Conservation (phyloP, 2,329 filamentous ascomycete species). For the Xylogone sp. region DNA sequence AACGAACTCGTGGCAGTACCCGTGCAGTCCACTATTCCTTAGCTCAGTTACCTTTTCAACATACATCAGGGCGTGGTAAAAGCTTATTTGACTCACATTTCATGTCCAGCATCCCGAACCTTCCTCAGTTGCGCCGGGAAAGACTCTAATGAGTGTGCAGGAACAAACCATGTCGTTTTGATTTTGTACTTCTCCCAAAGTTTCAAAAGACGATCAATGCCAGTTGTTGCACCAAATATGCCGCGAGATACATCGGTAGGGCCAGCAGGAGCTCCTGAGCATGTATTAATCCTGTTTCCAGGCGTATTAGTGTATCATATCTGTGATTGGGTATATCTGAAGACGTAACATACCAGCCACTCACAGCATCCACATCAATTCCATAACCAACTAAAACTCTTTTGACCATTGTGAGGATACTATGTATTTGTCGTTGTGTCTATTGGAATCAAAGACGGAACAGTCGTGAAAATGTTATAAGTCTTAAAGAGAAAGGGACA, state of each 20-base stretch:
- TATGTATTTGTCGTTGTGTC: too few species aligned
- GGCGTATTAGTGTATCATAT: neutral
- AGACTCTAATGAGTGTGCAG: slow-evolving; percentile 28
- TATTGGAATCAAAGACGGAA: too few species aligned
- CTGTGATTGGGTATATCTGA: neutral
- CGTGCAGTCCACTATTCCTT: slow-evolving; percentile 30
- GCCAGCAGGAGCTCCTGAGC: slow-evolving; percentile 30
- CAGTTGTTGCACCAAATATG: slow-evolving; percentile 20
- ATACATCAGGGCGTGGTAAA: too few species aligned
- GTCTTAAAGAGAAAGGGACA: too few species aligned
- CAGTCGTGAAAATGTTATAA: too few species aligned
- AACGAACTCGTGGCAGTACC: slow-evolving; percentile 37
- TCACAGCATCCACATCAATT: slow-evolving; percentile 37
- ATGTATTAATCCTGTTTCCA: slow-evolving; percentile 34
- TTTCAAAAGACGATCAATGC: slow-evolving; percentile 29
- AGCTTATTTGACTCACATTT: slow-evolving; percentile 22
- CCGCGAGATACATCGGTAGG: slow-evolving; percentile 23
- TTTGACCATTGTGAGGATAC: slow-evolving; percentile 22
- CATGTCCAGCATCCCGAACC: slow-evolving; percentile 37
- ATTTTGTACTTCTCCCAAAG: slow-evolving; percentile 37
- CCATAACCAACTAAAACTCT: slow-evolving; percentile 35
- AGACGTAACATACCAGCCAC: slow-evolving; percentile 25
- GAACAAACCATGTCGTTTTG: slow-evolving; percentile 37
- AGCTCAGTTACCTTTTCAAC: too few species aligned
- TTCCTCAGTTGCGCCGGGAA: slow-evolving; percentile 22